A percentile compares a stretch with the other conserved stretches of the same genome.
phyloP scores from a whole-genome alignment of 2,329 filamentous ascomycete species.

The Chaetothyriales sp. region DNA sequence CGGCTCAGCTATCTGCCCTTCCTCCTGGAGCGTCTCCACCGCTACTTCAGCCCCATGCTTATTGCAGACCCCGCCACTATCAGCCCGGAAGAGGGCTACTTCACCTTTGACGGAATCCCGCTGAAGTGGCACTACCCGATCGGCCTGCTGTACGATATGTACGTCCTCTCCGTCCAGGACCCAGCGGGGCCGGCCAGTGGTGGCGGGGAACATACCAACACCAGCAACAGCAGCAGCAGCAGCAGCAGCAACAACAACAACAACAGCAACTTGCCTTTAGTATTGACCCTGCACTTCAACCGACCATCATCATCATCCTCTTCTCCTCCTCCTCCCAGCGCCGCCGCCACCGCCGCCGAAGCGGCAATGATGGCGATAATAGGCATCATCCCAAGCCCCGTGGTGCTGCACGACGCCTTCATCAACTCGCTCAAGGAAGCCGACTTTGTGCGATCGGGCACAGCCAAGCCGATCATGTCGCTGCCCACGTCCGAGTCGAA shows the following conservation, averaged over 20 bases:
- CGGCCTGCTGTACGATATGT: constrained; percentile 55
- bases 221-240: constrained; percentile 20
- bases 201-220: too few species aligned
- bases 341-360: constrained; percentile 4
- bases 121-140: constrained; percentile 59
- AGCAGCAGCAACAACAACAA: not conserved
- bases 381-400: constrained; percentile 49
- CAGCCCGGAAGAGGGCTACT: constrained; percentile 40
- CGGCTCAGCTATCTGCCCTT: constrained; percentile 55
- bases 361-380: constrained; percentile 17
- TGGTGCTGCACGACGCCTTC: constrained; percentile 49
- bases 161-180: constrained; percentile 26
- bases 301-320: constrained; percentile 30
- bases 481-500: constrained; percentile 72
- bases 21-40: constrained; percentile 45
- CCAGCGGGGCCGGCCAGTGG: too few species aligned
- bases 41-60: constrained; percentile 44
- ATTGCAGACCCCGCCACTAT: constrained; percentile 40
- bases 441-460: constrained; percentile 76
- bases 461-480: constrained; percentile 78
- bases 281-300: not conserved
- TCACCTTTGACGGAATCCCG: constrained; percentile 52
- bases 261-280: not conserved
- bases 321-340: constrained; percentile 47
- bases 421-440: constrained; percentile 63